Evolutionary conservation across 163 green algal species (phyloP).

Genomic region (Scenedesmus sp.): DNA sequence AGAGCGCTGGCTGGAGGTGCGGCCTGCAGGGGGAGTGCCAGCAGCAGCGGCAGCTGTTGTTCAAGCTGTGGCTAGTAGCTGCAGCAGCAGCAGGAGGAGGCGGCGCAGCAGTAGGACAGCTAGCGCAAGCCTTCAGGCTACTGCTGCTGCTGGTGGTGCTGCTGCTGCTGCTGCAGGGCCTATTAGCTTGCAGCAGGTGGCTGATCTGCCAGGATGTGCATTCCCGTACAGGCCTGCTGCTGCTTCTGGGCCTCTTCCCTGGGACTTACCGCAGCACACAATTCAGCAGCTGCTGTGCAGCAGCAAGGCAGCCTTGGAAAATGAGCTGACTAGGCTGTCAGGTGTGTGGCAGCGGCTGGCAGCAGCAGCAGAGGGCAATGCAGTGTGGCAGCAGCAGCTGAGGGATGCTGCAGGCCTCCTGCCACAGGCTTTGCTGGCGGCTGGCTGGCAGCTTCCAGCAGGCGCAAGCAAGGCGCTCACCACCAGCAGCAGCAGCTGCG

Average conservation of each 20-base stretch:
- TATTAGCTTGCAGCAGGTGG: not conserved
- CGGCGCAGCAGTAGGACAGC: not conserved
- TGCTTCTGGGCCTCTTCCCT: not conserved
- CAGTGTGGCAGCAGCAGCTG: conserved; percentile 13
- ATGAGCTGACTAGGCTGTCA: not conserved
- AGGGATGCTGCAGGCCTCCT: not conserved
- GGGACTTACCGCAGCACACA: not conserved
- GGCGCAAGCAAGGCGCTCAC: not conserved
- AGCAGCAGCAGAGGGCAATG: not conserved
- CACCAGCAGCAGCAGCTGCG: not conserved
- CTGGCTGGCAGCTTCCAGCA: not conserved
- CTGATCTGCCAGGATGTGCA: not conserved
- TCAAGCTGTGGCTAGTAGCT: not conserved
- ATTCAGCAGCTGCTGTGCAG: conserved; percentile 10
- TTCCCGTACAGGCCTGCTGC: not conserved
- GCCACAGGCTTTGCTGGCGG: not conserved
- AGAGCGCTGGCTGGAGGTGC: not conserved
- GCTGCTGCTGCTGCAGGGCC: not conserved
- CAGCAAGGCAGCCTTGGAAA: not conserved
- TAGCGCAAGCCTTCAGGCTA: not conserved
- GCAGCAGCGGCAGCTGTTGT: not conserved
- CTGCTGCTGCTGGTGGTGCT: not conserved
- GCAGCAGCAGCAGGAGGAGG: not conserved
- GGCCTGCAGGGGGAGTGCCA: not conserved
- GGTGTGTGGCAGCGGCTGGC: not conserved